Evolutionary conservation across 306 rosid genomes (phyloP), one percentile per base, ranked within the genome.

Genomic region (Oemleria cerasiformis): DNA sequence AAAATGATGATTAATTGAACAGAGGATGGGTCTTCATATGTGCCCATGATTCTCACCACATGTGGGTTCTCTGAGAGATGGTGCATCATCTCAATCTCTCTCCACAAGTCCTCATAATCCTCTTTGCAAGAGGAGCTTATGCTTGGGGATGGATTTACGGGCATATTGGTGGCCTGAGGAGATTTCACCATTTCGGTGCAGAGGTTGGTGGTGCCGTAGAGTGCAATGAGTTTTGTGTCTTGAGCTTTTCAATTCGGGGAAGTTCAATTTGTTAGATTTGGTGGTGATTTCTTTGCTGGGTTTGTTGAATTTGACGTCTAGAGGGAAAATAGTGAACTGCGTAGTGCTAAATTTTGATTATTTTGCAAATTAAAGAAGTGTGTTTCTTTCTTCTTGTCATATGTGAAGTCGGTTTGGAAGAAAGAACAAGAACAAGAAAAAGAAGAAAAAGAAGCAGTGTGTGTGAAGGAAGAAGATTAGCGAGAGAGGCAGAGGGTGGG

Each of bases 31-130:
- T 79, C 87, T 42, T 83, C 87, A 14, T 63, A 83, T 12, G 87
- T 70, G 21, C 68, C 87, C 8, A 64, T 69, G 74, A 83, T 83
- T 51, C 84, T 74, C 4, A 83, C 87, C 17, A 83, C 78, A 12
- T 83, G 55, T 1, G 82, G 74, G 50, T 83, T 81, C 44, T 79
- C 87, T 2, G 87, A 83, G 43, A 83, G 56, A 42, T 83, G 87
- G 70, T 79, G 87, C 87, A 83, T 83, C 63, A 83, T 83, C 84
- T 83, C 82, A 79, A 83, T 79, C 80, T 80, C 87, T 39, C 87
- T 72, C 84, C 84, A 76, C 9, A 79, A 79, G 38, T 83, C 87
- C 2, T 83, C 84, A 14, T 76, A 73, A 63, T 83, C 87, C 19
- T 79, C 84, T 13, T 54, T 17, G 73, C 82, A 83, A 4, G n/a